These are phyloP conservation scores for Rhizopus microsporus DNA, from an alignment of 371 early-diverging fungal species.

Conservation along the genomic window DNA sequence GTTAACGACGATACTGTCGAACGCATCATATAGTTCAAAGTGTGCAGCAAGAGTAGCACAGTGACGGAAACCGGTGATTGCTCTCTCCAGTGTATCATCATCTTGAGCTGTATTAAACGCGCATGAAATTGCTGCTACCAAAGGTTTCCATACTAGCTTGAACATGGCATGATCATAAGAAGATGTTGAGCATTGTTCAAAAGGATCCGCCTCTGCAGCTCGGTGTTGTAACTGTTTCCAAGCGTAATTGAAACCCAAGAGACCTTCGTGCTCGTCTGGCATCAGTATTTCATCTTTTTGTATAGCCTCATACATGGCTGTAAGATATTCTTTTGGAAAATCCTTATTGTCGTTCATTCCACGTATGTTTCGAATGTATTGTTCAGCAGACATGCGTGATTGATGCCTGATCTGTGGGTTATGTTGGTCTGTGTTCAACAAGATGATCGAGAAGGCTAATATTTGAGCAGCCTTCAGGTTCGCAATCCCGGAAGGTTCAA, in stretches of 20 bases:
- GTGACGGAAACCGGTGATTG: slow-evolving; percentile 78
- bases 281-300: slow-evolving; percentile 80
- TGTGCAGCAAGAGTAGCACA: slow-evolving; percentile 77
- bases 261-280: slow-evolving; percentile 92
- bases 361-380: slow-evolving; percentile 80
- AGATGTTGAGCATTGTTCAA: slow-evolving; percentile 52
- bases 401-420: slow-evolving; percentile 76
- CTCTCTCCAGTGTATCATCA: slow-evolving; percentile 75
- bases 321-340: slow-evolving; percentile 73
- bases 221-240: slow-evolving; percentile 87
- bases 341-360: slow-evolving; percentile 77
- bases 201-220: slow-evolving; percentile 49
- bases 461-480: slow-evolving; percentile 77
- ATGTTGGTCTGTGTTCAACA: slow-evolving; percentile 95
- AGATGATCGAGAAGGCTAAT: slow-evolving; percentile 86
- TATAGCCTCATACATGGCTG: slow-evolving; percentile 77
- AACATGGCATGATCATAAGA: slow-evolving; percentile 72
- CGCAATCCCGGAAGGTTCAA: slow-evolving; percentile 64
- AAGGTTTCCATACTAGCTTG: slow-evolving; percentile 58
- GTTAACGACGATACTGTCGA: slow-evolving; percentile 78
- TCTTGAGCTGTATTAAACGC: slow-evolving; percentile 85
- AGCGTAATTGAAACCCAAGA: slow-evolving; percentile 90
- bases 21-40: slow-evolving; percentile 71
- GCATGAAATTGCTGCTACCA: slow-evolving; percentile 71
- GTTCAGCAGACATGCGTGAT: slow-evolving; percentile 83